A percentile compares a stretch with the other conserved stretches of the same genome.
Evolutionary conservation across 2,329 filamentous ascomycete genomes (phyloP).

Genomic region (Claviceps sp.): DNA sequence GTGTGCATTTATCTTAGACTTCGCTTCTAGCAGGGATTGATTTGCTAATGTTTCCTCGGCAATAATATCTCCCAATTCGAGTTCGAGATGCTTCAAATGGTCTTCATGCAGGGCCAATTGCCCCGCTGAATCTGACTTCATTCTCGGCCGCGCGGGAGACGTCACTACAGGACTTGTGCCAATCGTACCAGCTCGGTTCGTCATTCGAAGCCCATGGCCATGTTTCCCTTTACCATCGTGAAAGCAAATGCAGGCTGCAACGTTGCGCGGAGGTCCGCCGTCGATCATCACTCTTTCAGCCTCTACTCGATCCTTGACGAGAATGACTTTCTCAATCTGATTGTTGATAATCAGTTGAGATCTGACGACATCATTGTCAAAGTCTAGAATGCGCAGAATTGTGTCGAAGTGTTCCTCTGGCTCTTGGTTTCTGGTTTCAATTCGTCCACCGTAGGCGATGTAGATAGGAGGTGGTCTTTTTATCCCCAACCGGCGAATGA

Average conservation of each 20-base stretch:
- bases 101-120: conserved; percentile 45
- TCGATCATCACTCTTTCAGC: conserved; percentile 58
- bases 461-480: conserved; percentile 22
- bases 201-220: conserved; percentile 47
- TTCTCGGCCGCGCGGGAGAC: conserved; percentile 47
- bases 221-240: conserved; percentile 41
- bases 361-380: conserved; percentile 65
- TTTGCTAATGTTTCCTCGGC: conserved; percentile 32
- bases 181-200: conserved; percentile 26
- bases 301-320: conserved; percentile 55
- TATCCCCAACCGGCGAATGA: conserved; percentile 54
- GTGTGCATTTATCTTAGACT: conserved; percentile 31
- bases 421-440: conserved; percentile 40
- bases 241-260: conserved; percentile 57
- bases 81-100: conserved; percentile 37
- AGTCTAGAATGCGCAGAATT: conserved; percentile 64
- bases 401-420: conserved; percentile 63
- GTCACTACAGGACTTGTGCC: conserved; percentile 30
- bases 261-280: conserved; percentile 49
- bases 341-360: conserved; percentile 76
- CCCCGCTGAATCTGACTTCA: conserved; percentile 62
- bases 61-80: conserved; percentile 39
- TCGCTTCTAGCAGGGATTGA: conserved; percentile 34
- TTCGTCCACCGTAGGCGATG: conserved; percentile 22
- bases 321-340: conserved; percentile 68